Evolutionary conservation across 169 alveolate species (phyloP), one percentile per base, ranked within the genome.

Genomic region (Cryptosporidium tyzzeri): DNA sequence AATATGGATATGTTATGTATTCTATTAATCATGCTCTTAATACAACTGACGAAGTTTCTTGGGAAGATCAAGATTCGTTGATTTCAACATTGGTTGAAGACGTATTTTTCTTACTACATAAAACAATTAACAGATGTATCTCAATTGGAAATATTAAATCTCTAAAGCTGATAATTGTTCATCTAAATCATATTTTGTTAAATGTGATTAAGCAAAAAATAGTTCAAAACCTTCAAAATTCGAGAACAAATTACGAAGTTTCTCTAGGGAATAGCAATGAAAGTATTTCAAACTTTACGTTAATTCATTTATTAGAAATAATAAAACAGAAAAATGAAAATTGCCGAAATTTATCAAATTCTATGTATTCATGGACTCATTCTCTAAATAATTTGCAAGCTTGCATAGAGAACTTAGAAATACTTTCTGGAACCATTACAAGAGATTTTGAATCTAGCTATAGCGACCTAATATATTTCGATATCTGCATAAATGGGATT

Each of bases 311-410:
- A 65, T 29, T 80, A 23, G 75, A 41, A 29, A 16, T 65, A 29
- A 80, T 80, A 26, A 18, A 71, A 50, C 89, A 80, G 35, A 80
- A 23, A 10, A 59, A 80, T 14, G 89, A 80, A 1, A 45, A 26
- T 33, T 12, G 39, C 10, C 68, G 50, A 35, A 61, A 23, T 44
- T 26, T 44, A 31, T 44, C 80, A 44, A 62, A 58, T 80, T 59
- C 89, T 26, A 80, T 26, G 67, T 39, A 80, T 23, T 80, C 89
- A n/a, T 80, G 89, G 89, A 59, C 89, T 14, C 89, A 80, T 31
- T 80, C 89, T 6, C 3, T 80, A 14, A 80, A 80, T 62, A 80
- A 80, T 65, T 48, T 80, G 33, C 89, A 80, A 44, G 89, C 67
- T 21, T 80, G 89, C 35, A 80, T 80, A 33, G 89, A 80, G 33